These are phyloP conservation scores for Isochrysis galbana DNA, from an alignment of 78 protist species.

Conservation along the genomic window DNA sequence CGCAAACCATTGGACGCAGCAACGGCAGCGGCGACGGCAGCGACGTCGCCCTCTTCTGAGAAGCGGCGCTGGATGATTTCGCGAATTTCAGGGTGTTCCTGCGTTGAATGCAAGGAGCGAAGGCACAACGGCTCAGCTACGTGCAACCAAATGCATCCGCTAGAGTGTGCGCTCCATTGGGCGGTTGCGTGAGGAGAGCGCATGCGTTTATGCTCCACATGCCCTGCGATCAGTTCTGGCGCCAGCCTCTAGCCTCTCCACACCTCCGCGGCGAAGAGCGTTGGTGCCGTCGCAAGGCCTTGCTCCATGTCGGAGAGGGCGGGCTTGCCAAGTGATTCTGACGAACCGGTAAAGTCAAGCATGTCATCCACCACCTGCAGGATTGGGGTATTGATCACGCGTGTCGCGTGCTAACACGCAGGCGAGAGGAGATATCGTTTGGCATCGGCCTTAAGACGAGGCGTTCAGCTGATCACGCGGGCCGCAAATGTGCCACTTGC, in stretches of 20 bases:
- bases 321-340: background rate
- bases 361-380: constrained; percentile 80
- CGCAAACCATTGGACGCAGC: background rate
- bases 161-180: too few species aligned
- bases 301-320: background rate
- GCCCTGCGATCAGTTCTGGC: too few species aligned
- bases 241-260: too few species aligned
- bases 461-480: too few species aligned
- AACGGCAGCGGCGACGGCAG: background rate
- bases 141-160: too few species aligned
- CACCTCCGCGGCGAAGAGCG: constrained; percentile 80
- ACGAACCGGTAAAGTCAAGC: constrained; percentile 73
- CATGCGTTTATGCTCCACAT: too few species aligned
- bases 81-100: constrained; percentile 69
- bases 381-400: too few species aligned
- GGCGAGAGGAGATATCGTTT: background rate
- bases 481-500: background rate
- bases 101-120: too few species aligned
- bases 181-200: too few species aligned
- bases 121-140: too few species aligned
- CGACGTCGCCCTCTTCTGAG: background rate
- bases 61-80: constrained; percentile 72
- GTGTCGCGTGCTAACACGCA: background rate
- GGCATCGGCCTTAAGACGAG: too few species aligned
- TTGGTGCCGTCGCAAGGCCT: constrained; percentile 89